Conservation (phyloP, 2,329 filamentous ascomycete species). For the Fusarium duplospermum region DNA sequence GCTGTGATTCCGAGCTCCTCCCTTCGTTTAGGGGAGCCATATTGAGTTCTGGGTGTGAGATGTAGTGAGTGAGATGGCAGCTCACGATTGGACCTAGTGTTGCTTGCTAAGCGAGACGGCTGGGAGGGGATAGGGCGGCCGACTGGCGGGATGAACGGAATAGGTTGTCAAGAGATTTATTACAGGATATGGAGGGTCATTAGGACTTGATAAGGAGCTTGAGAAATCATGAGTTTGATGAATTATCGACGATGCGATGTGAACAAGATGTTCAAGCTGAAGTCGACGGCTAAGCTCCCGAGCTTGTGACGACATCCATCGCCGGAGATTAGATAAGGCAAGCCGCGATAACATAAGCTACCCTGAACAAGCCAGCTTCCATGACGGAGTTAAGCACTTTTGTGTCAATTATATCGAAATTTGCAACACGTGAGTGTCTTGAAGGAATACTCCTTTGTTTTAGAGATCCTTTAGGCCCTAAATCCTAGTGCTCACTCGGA, state of each 20-base stretch:
- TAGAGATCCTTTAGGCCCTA: background rate
- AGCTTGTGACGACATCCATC: conserved; percentile 42
- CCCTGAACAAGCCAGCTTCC: conserved; percentile 10
- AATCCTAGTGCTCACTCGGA: background rate
- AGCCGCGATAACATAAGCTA: background rate
- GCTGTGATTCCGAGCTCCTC: conserved; percentile 10
- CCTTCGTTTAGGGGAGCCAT: conserved; percentile 28
- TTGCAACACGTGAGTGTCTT: conserved; percentile 1
- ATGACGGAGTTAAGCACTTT: background rate
- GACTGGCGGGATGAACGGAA: background rate
- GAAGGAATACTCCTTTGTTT: background rate
- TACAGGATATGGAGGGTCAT: background rate
- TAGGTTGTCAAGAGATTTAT: conserved; percentile 13
- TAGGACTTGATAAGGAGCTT: background rate
- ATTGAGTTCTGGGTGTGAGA: conserved; percentile 1
- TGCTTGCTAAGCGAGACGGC: conserved; percentile 37
- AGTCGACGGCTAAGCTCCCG: conserved; percentile 18
- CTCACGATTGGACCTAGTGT: background rate
- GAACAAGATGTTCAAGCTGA: conserved; percentile 15
- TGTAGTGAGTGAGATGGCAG: background rate
- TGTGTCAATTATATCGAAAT: background rate
- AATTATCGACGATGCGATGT: conserved; percentile 36
- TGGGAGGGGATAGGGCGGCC: conserved; percentile 19
- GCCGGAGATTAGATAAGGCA: conserved; percentile 40
- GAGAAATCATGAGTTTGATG: background rate